A percentile compares a stretch with the other conserved stretches of the same genome.
These are phyloP conservation scores for Citrus maxima DNA, from an alignment of 345 rosid species.

Conservation along the genomic window DNA sequence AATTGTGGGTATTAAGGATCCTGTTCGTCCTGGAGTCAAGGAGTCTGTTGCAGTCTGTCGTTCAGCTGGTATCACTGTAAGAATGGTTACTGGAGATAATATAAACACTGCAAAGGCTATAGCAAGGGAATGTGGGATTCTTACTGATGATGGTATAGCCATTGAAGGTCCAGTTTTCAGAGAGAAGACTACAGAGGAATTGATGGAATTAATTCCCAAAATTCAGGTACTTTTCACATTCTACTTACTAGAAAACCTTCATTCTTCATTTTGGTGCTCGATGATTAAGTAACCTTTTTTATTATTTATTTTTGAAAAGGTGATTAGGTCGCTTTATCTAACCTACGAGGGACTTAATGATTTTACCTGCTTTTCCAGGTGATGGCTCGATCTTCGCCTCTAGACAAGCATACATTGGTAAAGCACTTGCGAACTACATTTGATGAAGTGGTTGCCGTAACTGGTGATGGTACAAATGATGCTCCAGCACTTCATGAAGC, in stretches of 20 bases:
- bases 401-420: conserved; percentile 89
- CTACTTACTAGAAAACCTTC: neutral
- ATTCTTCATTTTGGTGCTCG: neutral
- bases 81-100: conserved; percentile 97
- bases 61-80: conserved; percentile 83
- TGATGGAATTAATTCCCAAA: conserved; percentile 72
- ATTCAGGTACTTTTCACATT: conserved; percentile 57
- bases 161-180: conserved; percentile 89
- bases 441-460: conserved; percentile 86
- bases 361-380: conserved; percentile 45
- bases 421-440: conserved; percentile 78
- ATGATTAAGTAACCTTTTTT: neutral
- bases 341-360: neutral
- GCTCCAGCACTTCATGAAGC: conserved; percentile 98
- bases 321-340: neutral
- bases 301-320: no score
- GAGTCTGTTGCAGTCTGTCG: conserved; percentile 87
- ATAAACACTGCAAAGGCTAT: conserved; percentile 92
- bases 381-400: conserved; percentile 95
- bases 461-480: conserved; percentile 97
- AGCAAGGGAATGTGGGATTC: conserved; percentile 92
- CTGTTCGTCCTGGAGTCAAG: conserved; percentile 92
- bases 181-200: conserved; percentile 72
- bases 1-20: conserved; percentile 91
- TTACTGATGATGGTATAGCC: conserved; percentile 80